Percentiles rank a stretch among this genome's conserved stretches.
Conservation (phyloP, 176 grass and related monocot genomes). For the Neostapfia colusana region DNA sequence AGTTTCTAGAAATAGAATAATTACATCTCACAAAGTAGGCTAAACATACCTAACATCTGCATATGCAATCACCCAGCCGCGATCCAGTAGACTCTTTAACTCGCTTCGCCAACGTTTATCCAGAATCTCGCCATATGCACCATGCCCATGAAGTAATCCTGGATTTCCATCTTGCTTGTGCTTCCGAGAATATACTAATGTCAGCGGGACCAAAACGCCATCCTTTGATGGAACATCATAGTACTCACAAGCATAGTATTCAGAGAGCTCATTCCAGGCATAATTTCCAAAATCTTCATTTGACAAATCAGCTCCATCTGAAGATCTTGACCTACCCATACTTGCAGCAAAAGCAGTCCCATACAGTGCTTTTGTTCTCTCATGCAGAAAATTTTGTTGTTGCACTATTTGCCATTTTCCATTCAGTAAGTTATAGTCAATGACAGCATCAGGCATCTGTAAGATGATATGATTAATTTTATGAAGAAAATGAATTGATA, state of each 20-base stretch:
- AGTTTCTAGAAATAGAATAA: slow-evolving; percentile 11
- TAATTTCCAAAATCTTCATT: slow-evolving; percentile 48
- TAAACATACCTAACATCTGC: slow-evolving; percentile 83
- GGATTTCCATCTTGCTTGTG: slow-evolving; percentile 78
- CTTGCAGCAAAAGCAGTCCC: slow-evolving; percentile 58
- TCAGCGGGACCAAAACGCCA: slow-evolving; percentile 63
- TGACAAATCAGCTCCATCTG: slow-evolving; percentile 41
- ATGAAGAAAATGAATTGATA: slow-evolving; percentile 30
- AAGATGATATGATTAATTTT: slow-evolving; percentile 19
- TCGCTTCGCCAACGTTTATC: slow-evolving; percentile 88
- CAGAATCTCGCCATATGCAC: slow-evolving; percentile 91
- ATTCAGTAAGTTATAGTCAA: slow-evolving; percentile 87
- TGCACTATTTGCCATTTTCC: slow-evolving; percentile 88
- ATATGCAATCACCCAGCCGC: slow-evolving; percentile 92
- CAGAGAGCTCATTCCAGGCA: slow-evolving; percentile 82
- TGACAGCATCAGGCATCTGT: slow-evolving; percentile 94
- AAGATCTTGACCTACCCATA: slow-evolving; percentile 33
- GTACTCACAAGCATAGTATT: slow-evolving; percentile 88
- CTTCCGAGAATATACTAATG: slow-evolving; percentile 76
- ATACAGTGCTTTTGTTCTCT: slow-evolving; percentile 77
- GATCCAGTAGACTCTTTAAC: slow-evolving; percentile 86
- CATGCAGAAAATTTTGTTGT: slow-evolving; percentile 91
- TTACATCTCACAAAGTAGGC: neutral
- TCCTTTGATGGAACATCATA: slow-evolving; percentile 81
- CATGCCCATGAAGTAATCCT: slow-evolving; percentile 90